Conservation (phyloP, 345 rosid species). For the Rhodamnia rubescens region DNA sequence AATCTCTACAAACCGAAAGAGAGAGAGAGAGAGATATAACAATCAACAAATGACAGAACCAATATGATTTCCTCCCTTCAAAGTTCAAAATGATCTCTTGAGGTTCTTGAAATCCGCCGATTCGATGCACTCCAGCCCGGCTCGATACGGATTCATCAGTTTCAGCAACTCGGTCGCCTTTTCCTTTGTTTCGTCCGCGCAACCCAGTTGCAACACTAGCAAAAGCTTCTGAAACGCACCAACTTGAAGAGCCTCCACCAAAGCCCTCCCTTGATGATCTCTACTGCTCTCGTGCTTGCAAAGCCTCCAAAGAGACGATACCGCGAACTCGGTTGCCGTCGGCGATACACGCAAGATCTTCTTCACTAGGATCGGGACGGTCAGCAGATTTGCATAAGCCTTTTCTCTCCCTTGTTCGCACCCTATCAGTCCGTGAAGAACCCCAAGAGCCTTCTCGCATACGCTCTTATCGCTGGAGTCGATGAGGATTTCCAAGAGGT, state of each 20-base stretch:
- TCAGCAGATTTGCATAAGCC: conserved; percentile 21
- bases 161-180: conserved; percentile 49
- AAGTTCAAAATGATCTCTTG: conserved; percentile 37
- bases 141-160: conserved; percentile 41
- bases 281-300: conserved; percentile 11
- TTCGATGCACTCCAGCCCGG: conserved; percentile 45
- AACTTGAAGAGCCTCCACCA: conserved; percentile 37
- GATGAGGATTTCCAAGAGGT: conserved; percentile 12
- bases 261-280: conserved; percentile 5
- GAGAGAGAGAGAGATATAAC: no score
- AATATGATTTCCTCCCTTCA: background rate
- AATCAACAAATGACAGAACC: background rate
- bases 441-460: conserved; percentile 22
- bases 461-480: conserved; percentile 18
- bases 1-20: background rate
- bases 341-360: conserved; percentile 28
- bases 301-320: conserved; percentile 34
- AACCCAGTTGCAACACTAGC: conserved; percentile 42
- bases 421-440: conserved; percentile 22
- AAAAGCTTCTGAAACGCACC: conserved; percentile 55
- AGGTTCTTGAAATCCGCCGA: conserved; percentile 49
- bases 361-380: conserved; percentile 38
- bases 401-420: conserved; percentile 20
- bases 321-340: conserved; percentile 24
- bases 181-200: conserved; percentile 34